These are phyloP conservation scores for Tylopilus rubrobrunneus DNA, from an alignment of 768 basidiomycete species.

Conservation along the genomic window DNA sequence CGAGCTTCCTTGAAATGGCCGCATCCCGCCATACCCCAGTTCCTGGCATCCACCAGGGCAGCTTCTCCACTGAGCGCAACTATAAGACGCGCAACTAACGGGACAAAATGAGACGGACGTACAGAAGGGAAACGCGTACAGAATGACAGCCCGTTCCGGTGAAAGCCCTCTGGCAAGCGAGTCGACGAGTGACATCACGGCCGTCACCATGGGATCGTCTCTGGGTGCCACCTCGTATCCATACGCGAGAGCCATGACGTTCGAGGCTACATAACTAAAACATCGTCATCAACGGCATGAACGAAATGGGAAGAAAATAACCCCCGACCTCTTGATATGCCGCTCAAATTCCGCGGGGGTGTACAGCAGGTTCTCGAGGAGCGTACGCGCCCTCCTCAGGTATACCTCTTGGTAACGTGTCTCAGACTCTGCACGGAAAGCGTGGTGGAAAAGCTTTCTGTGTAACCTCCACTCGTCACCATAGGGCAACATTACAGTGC, in stretches of 20 bases:
- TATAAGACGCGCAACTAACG: not conserved
- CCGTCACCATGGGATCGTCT: conserved; percentile 22
- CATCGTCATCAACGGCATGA: not conserved
- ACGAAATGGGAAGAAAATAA: not conserved
- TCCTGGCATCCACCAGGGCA: conserved; percentile 27
- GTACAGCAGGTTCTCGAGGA: conserved; percentile 21
- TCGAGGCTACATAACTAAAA: conserved; percentile 24
- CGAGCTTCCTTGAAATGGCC: too few species aligned
- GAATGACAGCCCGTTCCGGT: conserved; percentile 8
- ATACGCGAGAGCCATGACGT: conserved; percentile 24
- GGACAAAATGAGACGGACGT: not conserved
- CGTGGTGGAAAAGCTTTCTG: conserved; percentile 28
- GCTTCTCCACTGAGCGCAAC: conserved; percentile 10
- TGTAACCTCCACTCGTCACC: conserved; percentile 28
- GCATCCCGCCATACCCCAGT: conserved; percentile 17
- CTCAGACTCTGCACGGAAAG: conserved; percentile 21
- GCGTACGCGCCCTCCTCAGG: conserved; percentile 15
- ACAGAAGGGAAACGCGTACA: conserved; percentile 24
- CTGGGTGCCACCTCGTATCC: conserved; percentile 18
- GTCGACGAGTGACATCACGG: too few species aligned
- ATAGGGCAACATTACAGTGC: conserved; percentile 10
- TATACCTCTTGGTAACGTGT: conserved; percentile 17
- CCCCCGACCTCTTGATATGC: conserved; percentile 20
- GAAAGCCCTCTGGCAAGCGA: conserved; percentile 21
- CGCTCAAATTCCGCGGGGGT: conserved; percentile 21